A percentile compares a stretch with the other conserved stretches of the same genome.
Conservation (phyloP, 345 rosid genomes). For the Dipteronia dyeriana region DNA sequence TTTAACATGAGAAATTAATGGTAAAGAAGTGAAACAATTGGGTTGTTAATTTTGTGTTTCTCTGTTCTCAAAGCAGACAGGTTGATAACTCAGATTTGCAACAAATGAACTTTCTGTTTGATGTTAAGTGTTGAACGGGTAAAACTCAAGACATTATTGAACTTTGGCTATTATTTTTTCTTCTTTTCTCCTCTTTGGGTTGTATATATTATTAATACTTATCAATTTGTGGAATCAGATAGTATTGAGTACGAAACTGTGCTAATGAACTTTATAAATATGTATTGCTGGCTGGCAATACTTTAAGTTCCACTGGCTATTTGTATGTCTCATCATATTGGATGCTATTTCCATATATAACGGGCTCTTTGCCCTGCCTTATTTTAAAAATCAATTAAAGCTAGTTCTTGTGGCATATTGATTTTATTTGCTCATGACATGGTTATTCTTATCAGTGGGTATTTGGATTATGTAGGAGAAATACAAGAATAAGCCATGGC, state of each 20-base stretch:
- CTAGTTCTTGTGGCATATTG: neutral
- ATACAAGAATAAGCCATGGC: slow-evolving; percentile 93
- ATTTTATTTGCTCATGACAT: neutral
- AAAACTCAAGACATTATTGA: neutral
- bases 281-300: neutral
- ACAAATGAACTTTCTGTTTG: neutral
- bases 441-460: neutral
- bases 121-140: neutral
- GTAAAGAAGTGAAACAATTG: neutral
- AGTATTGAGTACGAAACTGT: neutral
- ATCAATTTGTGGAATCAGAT: neutral
- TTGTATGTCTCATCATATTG: neutral
- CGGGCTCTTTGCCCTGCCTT: neutral
- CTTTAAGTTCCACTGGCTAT: neutral
- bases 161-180: neutral
- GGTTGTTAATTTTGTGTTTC: neutral
- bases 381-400: neutral
- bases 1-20: neutral
- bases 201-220: neutral
- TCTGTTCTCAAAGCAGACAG: neutral
- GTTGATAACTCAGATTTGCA: neutral
- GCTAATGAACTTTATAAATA: neutral
- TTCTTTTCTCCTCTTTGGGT: neutral
- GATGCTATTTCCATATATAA: neutral
- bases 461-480: slow-evolving; percentile 59